A percentile compares a stretch with the other conserved stretches of the same genome.
Evolutionary conservation across 345 rosid genomes (phyloP).

Genomic region (Ceriops decandra): DNA sequence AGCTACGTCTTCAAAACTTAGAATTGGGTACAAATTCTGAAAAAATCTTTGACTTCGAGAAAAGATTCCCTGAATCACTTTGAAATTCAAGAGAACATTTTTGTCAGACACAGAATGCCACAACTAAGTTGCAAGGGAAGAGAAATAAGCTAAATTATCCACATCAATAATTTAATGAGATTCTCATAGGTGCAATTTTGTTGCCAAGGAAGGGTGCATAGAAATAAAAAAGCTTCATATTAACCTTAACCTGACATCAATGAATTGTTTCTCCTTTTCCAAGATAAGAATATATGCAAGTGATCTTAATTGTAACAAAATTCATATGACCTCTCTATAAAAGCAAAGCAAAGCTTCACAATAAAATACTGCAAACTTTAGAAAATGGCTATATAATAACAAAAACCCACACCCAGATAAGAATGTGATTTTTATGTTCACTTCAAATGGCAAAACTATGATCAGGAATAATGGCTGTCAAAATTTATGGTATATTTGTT

Average conservation of each 20-base stretch:
- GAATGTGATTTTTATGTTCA: too few species aligned
- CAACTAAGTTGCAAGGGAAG: conserved; percentile 13
- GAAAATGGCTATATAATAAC: too few species aligned
- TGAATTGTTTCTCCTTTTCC: neutral
- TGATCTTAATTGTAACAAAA: neutral
- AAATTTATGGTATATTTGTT: too few species aligned
- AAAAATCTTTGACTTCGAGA: conserved; percentile 57
- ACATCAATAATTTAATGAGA: neutral
- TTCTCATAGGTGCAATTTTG: neutral
- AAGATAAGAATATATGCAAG: neutral
- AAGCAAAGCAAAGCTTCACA: neutral
- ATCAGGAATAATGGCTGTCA: too few species aligned
- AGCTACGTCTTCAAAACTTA: conserved; percentile 45
- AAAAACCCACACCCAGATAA: too few species aligned
- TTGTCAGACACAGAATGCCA: conserved; percentile 7
- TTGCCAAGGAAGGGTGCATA: neutral
- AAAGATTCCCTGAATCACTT: conserved; percentile 60
- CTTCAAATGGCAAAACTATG: too few species aligned
- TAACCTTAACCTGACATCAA: neutral
- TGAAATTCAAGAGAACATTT: conserved; percentile 11
- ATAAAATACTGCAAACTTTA: neutral
- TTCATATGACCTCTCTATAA: neutral
- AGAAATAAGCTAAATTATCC: neutral
- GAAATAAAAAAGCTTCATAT: neutral
- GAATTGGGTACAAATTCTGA: conserved; percentile 24